Evolutionary conservation across 495 filamentous ascomycete species (phyloP).

Genomic region (Rusavskia elegans): DNA sequence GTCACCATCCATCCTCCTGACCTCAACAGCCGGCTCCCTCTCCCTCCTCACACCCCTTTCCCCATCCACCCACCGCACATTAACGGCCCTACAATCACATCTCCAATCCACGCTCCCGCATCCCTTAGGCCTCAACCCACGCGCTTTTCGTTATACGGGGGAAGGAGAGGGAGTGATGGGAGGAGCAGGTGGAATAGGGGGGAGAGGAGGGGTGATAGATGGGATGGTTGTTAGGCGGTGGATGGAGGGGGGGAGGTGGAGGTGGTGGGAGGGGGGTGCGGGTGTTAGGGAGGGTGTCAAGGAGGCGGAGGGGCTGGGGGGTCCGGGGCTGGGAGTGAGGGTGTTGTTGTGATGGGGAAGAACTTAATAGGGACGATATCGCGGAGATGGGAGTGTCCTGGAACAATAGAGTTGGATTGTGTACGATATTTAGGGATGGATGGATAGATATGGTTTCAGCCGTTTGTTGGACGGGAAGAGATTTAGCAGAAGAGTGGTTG

Average conservation of each 20-base stretch:
- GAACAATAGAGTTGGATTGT: too few relatives aligned
- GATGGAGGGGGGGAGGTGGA: constrained; percentile 11
- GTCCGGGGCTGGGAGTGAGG: not conserved
- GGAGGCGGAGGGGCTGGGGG: constrained; percentile 5
- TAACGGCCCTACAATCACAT: constrained; percentile 68
- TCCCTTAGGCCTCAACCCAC: constrained; percentile 65
- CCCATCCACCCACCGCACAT: constrained; percentile 67
- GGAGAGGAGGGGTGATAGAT: constrained; percentile 47
- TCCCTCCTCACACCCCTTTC: constrained; percentile 61
- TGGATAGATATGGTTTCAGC: too few relatives aligned
- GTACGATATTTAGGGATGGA: too few relatives aligned
- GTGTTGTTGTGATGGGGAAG: constrained; percentile 6
- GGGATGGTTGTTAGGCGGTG: constrained; percentile 50
- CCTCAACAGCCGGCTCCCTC: constrained; percentile 57
- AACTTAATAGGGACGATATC: too few relatives aligned
- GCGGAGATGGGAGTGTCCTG: too few relatives aligned
- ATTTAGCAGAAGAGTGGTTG: too few relatives aligned
- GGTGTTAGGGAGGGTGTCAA: constrained; percentile 8
- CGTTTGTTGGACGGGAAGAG: too few relatives aligned
- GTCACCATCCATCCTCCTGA: constrained; percentile 46
- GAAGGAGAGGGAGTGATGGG: constrained; percentile 9
- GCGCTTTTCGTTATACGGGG: constrained; percentile 45
- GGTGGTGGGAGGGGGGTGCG: constrained; percentile 11
- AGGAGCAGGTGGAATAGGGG: constrained; percentile 27
- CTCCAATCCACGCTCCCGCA: constrained; percentile 61